Conservation (phyloP, 2,329 filamentous ascomycete species). For the Tolypocladium cylindrosporum region DNA sequence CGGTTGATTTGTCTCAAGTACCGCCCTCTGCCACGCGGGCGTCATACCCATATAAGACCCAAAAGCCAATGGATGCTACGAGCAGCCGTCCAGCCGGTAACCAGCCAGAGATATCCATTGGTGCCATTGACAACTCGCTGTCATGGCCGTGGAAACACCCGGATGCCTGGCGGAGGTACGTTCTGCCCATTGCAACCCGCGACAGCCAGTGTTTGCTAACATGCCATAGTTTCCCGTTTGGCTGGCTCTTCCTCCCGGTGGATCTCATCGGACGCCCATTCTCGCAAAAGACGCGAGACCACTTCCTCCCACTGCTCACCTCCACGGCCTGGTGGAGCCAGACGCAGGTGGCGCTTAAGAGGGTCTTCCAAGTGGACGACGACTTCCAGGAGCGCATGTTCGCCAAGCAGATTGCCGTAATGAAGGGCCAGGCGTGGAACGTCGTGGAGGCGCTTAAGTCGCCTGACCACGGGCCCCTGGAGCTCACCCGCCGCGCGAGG, state of each 20-base stretch:
- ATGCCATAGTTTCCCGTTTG: conserved; percentile 79
- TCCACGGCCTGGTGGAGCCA: conserved; percentile 96
- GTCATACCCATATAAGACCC: conserved; percentile 61
- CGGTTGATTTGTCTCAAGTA: conserved; percentile 42
- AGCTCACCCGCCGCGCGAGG: conserved; percentile 79
- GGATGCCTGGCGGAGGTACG: conserved; percentile 64
- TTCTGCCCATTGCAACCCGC: neutral
- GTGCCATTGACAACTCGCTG: conserved; percentile 94
- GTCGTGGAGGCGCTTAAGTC: conserved; percentile 96
- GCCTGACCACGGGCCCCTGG: conserved; percentile 82
- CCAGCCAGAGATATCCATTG: conserved; percentile 60
- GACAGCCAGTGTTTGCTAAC: conserved; percentile 10
- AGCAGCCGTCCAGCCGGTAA: conserved; percentile 33
- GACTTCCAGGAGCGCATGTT: conserved; percentile 99
- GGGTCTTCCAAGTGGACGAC: conserved; percentile 81
- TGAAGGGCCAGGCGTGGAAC: conserved; percentile 99
- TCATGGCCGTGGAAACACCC: conserved; percentile 99
- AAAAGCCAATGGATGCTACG: conserved; percentile 78
- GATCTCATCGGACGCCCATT: conserved; percentile 94
- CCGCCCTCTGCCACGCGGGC: conserved; percentile 29
- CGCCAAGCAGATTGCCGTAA: conserved; percentile 92
- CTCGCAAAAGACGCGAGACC: conserved; percentile 83
- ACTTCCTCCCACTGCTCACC: conserved; percentile 91
- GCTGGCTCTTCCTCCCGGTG: conserved; percentile 95
- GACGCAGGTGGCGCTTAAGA: conserved; percentile 76